Conservation (phyloP, 2,329 filamentous ascomycete genomes). For the Botrytis tulipae region DNA sequence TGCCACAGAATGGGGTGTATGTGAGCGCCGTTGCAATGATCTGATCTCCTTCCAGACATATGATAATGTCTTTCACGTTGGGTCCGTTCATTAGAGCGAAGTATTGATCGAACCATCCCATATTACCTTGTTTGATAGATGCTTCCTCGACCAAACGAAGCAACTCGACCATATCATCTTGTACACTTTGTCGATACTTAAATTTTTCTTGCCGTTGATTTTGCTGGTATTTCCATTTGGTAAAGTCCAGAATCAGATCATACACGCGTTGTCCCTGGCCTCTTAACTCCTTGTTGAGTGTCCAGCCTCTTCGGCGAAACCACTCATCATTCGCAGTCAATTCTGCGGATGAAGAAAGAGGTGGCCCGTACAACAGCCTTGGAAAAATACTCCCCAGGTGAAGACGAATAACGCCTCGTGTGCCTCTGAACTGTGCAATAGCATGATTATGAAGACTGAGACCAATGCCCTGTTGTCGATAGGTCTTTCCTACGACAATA, state of each 20-base stretch:
- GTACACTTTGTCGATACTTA: slow-evolving; percentile 36
- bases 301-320: slow-evolving; percentile 56
- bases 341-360: slow-evolving; percentile 37
- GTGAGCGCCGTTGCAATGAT: slow-evolving; percentile 55
- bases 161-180: slow-evolving; percentile 47
- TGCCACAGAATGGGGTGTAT: slow-evolving; percentile 50
- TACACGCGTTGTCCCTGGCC: slow-evolving; percentile 51
- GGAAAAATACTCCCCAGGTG: slow-evolving; percentile 60
- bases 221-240: slow-evolving; percentile 45
- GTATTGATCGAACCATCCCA: slow-evolving; percentile 62
- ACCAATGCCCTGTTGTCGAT: slow-evolving; percentile 52
- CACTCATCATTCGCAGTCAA: slow-evolving; percentile 45
- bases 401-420: slow-evolving; percentile 52
- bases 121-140: slow-evolving; percentile 46
- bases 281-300: slow-evolving; percentile 44
- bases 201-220: slow-evolving; percentile 45
- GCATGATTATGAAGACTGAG: slow-evolving; percentile 53
- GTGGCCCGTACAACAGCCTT: slow-evolving; percentile 55
- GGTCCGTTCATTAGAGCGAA: slow-evolving; percentile 49
- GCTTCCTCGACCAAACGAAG: slow-evolving; percentile 51
- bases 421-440: slow-evolving; percentile 48
- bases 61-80: slow-evolving; percentile 52
- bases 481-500: slow-evolving; percentile 51
- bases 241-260: slow-evolving; percentile 55
- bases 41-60: slow-evolving; percentile 49